A percentile compares a stretch with the other conserved stretches of the same genome.
phyloP scores from a whole-genome alignment of 495 filamentous ascomycete genomes.

The Chlorociboria aeruginascens region DNA sequence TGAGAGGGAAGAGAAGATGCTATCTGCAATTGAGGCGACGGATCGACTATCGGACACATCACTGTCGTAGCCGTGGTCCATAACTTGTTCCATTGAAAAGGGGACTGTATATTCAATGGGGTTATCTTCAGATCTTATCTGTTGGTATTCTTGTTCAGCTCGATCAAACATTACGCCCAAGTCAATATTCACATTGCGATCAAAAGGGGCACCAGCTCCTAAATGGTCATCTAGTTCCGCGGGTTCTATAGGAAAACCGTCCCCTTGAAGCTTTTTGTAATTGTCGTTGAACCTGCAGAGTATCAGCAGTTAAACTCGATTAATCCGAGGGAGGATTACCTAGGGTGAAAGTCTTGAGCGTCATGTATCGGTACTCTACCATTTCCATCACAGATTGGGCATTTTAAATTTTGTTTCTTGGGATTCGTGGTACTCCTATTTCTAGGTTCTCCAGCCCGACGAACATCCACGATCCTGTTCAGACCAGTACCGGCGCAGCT shows the following conservation, averaged over 20 bases:
- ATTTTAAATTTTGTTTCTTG: no score
- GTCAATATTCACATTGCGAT: no score
- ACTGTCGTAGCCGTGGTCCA: background rate
- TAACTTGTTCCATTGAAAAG: no score
- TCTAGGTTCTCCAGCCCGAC: no score
- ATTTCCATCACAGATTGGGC: no score
- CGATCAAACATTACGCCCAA: no score
- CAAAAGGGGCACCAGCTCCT: background rate
- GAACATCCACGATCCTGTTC: no score
- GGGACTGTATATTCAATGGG: no score
- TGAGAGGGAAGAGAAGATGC: slow-evolving; percentile 3
- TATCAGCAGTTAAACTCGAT: background rate
- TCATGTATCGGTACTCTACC: background rate
- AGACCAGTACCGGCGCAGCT: no score
- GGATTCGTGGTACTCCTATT: no score
- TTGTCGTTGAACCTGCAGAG: background rate
- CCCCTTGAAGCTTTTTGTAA: background rate
- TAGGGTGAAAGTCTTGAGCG: background rate
- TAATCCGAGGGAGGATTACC: background rate
- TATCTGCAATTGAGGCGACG: slow-evolving; percentile 2
- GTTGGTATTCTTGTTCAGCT: no score
- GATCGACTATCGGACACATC: background rate
- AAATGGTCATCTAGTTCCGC: background rate
- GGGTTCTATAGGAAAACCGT: slow-evolving; percentile 2
- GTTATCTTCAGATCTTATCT: no score